Percentiles rank a stretch among this genome's conserved stretches.
These are phyloP conservation scores for Pulveroboletus ravenelii DNA, from an alignment of 768 basidiomycete genomes.

Conservation along the genomic window DNA sequence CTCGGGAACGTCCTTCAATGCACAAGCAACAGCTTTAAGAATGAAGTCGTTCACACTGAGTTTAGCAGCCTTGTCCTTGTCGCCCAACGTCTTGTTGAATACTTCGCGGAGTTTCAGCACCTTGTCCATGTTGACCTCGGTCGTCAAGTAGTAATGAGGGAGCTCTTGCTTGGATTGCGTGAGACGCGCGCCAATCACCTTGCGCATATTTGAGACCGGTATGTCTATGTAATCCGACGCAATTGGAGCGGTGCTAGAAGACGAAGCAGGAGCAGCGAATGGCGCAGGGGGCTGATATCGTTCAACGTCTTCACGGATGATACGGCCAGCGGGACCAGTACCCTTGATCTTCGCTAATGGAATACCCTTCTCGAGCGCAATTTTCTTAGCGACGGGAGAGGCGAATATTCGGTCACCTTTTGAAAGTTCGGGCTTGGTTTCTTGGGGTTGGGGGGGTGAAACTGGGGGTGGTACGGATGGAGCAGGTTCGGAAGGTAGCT, in stretches of 20 bases:
- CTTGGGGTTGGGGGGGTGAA: conserved; percentile 32
- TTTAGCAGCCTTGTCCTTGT: conserved; percentile 88
- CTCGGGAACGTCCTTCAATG: conserved; percentile 92
- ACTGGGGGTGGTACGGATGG: conserved; percentile 35
- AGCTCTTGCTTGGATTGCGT: conserved; percentile 89
- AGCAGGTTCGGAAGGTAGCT: conserved; percentile 40
- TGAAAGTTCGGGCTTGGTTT: conserved; percentile 52
- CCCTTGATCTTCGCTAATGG: conserved; percentile 89
- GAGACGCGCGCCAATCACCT: conserved; percentile 85
- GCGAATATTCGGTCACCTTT: conserved; percentile 87
- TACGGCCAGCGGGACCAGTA: conserved; percentile 89
- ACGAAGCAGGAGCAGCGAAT: conserved; percentile 38
- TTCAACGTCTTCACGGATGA: conserved; percentile 93
- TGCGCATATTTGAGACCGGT: conserved; percentile 92
- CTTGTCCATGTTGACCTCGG: conserved; percentile 96
- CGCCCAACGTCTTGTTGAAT: conserved; percentile 85
- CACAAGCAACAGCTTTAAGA: conserved; percentile 89
- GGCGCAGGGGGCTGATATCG: conserved; percentile 63
- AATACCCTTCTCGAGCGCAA: conserved; percentile 91
- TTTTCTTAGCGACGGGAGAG: conserved; percentile 93
- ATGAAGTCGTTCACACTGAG: conserved; percentile 98
- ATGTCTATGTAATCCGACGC: conserved; percentile 80
- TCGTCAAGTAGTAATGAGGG: conserved; percentile 97
- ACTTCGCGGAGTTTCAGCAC: conserved; percentile 89
- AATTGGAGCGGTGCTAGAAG: conserved; percentile 46